Conservation (phyloP, 441 rosid species). For the Populus hybrid region DNA sequence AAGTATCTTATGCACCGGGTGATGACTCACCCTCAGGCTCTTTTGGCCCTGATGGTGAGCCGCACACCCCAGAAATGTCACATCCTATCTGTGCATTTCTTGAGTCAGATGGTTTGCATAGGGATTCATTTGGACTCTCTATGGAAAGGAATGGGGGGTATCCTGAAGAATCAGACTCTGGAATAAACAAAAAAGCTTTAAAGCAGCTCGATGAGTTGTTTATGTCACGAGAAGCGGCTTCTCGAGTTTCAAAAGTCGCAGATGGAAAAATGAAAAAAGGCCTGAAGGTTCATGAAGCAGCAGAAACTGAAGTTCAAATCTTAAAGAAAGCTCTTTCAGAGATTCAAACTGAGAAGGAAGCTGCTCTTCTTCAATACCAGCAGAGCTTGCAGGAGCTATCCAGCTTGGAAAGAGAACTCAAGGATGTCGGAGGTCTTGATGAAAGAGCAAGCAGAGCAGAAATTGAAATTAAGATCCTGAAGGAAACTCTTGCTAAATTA, state of each 20-base stretch:
- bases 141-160: conserved; percentile 37
- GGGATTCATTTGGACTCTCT: conserved; percentile 45
- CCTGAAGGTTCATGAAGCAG: conserved; percentile 47
- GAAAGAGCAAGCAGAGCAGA: conserved; percentile 77
- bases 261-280: conserved; percentile 46
- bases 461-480: conserved; percentile 61
- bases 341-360: conserved; percentile 85
- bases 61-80: conserved; percentile 60
- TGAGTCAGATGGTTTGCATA: conserved; percentile 51
- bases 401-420: conserved; percentile 63
- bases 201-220: conserved; percentile 43
- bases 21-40: conserved; percentile 60
- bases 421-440: conserved; percentile 51
- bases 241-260: conserved; percentile 9
- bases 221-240: conserved; percentile 32
- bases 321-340: conserved; percentile 68
- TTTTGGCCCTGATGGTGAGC: conserved; percentile 47
- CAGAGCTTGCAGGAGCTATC: conserved; percentile 65
- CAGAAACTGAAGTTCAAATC: conserved; percentile 52
- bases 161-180: conserved; percentile 37
- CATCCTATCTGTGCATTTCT: conserved; percentile 41
- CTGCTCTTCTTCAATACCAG: conserved; percentile 62
- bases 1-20: conserved; percentile 54
- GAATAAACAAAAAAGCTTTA: conserved; percentile 43
- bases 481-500: conserved; percentile 55